A percentile compares a stretch with the other conserved stretches of the same genome.
These are phyloP conservation scores for Gyrodon lividus DNA, from an alignment of 768 basidiomycete genomes.

Conservation along the genomic window DNA sequence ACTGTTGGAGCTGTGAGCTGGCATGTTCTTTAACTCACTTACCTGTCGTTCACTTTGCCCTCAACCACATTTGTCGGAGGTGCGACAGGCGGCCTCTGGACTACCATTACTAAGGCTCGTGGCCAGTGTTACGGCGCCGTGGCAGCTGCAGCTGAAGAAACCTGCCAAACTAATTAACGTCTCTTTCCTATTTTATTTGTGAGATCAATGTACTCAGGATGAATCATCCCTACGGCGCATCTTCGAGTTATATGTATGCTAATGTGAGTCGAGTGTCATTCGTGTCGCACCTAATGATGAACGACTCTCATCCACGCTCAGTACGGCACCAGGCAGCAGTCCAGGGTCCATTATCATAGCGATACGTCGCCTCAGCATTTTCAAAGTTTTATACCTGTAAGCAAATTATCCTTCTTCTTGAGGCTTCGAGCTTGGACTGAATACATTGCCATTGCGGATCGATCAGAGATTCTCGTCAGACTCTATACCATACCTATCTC, in stretches of 20 bases:
- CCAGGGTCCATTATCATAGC: not conserved
- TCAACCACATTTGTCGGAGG: too few relatives aligned
- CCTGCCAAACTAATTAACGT: too few relatives aligned
- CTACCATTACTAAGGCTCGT: too few relatives aligned
- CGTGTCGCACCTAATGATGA: not conserved
- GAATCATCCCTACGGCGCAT: conserved; percentile 30
- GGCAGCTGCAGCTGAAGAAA: too few relatives aligned
- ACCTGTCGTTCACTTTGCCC: too few relatives aligned
- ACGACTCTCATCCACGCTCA: not conserved
- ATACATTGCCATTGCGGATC: not conserved
- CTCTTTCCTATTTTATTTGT: conserved; percentile 5
- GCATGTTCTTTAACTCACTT: too few relatives aligned
- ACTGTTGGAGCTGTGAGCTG: too few relatives aligned
- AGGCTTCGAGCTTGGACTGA: not conserved
- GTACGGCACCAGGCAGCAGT: not conserved
- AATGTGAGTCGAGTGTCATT: conserved; percentile 17
- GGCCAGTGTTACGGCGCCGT: too few relatives aligned
- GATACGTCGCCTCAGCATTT: conserved; percentile 17
- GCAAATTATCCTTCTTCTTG: not conserved
- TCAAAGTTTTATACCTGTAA: conserved; percentile 29
- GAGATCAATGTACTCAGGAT: conserved; percentile 25
- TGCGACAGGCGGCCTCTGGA: too few relatives aligned
- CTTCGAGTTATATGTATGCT: conserved; percentile 28
- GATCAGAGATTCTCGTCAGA: conserved; percentile 29
- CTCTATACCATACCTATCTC: conserved; percentile 13